A percentile compares a stretch with the other conserved stretches of the same genome.
Evolutionary conservation across 1,284 basidiomycete genomes (phyloP).

Genomic region (Inonotus hispidus): DNA sequence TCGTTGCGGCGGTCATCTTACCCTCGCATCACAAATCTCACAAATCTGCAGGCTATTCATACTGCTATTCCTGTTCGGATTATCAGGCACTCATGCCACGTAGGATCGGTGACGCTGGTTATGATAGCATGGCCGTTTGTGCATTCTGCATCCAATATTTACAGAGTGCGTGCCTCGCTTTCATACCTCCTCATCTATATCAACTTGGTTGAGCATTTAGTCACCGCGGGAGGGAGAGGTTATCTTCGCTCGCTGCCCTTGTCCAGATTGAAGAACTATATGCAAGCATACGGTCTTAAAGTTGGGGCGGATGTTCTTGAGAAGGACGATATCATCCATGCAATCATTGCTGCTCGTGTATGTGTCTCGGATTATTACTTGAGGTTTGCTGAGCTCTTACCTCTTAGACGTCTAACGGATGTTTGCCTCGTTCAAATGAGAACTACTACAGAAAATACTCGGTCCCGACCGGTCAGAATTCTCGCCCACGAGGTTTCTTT

Average conservation of each 20-base stretch:
- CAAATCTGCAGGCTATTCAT: constrained; percentile 53
- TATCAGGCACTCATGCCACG: constrained; percentile 72
- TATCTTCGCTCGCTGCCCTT: constrained; percentile 51
- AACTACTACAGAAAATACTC: constrained; percentile 57
- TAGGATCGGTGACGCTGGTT: constrained; percentile 42
- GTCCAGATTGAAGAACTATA: constrained; percentile 60
- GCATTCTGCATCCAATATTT: constrained; percentile 67
- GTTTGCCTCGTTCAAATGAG: constrained; percentile 50
- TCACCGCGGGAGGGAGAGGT: constrained; percentile 57
- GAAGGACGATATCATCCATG: constrained; percentile 70
- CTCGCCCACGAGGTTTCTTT: constrained; percentile 49
- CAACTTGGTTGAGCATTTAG: constrained; percentile 31
- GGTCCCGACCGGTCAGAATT: constrained; percentile 47
- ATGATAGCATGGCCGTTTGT: constrained; percentile 60
- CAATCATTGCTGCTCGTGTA: constrained; percentile 53
- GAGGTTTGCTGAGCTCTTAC: not conserved
- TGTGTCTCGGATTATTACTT: constrained; percentile 19
- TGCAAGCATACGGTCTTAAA: constrained; percentile 61
- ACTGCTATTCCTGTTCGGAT: constrained; percentile 67
- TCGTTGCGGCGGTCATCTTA: not conserved
- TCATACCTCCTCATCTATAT: not conserved
- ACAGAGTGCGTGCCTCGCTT: constrained; percentile 43
- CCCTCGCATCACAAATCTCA: not conserved
- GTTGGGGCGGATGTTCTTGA: constrained; percentile 51
- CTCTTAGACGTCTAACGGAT: constrained; percentile 45